These are phyloP conservation scores for Acanthamoeba pearcei DNA, from an alignment of 208 protist species.

Conservation along the genomic window DNA sequence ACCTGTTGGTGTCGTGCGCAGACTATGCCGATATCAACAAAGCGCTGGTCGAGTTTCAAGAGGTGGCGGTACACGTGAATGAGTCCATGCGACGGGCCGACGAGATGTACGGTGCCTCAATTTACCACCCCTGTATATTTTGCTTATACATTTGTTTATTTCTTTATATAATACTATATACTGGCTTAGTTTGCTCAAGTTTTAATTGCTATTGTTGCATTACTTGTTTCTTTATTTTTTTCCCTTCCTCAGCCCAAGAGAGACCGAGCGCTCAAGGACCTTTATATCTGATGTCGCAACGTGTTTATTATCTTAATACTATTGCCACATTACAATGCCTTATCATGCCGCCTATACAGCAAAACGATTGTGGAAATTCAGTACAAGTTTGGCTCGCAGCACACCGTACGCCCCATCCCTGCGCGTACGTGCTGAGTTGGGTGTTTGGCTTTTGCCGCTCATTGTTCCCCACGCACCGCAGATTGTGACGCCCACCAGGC, in stretches of 20 bases:
- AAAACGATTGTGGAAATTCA: constrained; percentile 30
- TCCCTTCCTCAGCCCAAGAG: background rate
- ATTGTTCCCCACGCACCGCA: background rate
- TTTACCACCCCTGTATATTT: too few relatives aligned
- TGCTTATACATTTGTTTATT: background rate
- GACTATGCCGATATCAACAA: constrained; percentile 27
- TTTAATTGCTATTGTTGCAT: background rate
- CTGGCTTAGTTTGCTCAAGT: background rate
- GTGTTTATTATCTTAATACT: too few relatives aligned
- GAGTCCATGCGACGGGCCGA: background rate
- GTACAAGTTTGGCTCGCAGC: background rate
- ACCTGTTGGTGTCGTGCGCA: background rate
- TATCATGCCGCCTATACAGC: background rate
- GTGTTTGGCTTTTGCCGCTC: background rate
- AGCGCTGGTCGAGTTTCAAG: constrained; percentile 8
- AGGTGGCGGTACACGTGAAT: constrained; percentile 17
- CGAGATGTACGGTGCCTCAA: background rate
- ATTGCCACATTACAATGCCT: background rate
- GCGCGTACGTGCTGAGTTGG: too few relatives aligned
- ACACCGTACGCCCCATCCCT: background rate
- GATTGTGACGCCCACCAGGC: constrained; percentile 22
- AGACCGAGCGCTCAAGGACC: background rate
- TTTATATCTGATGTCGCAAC: too few relatives aligned
- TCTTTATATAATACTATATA: background rate
- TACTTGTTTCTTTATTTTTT: background rate